These are phyloP conservation scores for Tremellales sp. DNA, from an alignment of 1,284 basidiomycete species.

Conservation along the genomic window DNA sequence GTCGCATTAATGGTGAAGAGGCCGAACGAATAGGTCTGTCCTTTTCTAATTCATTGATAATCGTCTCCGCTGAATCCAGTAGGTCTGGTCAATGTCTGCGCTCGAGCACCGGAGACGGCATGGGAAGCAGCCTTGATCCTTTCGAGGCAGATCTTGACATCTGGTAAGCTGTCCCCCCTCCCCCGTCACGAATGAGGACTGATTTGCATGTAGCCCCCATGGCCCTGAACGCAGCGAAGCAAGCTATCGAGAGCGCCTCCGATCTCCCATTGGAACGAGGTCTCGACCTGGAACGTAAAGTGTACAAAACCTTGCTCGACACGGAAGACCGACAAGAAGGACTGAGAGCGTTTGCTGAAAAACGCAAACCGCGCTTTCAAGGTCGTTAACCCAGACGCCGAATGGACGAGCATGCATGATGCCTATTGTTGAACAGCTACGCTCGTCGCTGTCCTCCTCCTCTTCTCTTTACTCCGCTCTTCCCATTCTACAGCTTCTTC, in stretches of 20 bases:
- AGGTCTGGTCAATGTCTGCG: conserved; percentile 54
- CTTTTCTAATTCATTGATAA: too few relatives aligned
- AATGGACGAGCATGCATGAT: too few relatives aligned
- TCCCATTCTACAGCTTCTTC: conserved; percentile 45
- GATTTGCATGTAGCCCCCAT: conserved; percentile 63
- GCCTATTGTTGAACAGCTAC: too few relatives aligned
- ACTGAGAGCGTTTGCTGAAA: conserved; percentile 82
- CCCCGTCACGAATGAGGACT: conserved; percentile 35
- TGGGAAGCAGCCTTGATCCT: conserved; percentile 29
- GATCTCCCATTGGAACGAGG: conserved; percentile 74
- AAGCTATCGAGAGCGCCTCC: conserved; percentile 74
- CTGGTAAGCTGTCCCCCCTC: conserved; percentile 11
- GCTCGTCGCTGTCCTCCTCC: too few relatives aligned
- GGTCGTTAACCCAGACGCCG: conserved; percentile 60
- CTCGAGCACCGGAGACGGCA: conserved; percentile 46
- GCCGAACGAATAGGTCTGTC: conserved; percentile 69
- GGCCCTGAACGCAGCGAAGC: conserved; percentile 82
- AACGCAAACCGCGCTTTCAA: conserved; percentile 73
- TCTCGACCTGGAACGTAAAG: conserved; percentile 79
- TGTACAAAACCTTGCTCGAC: conserved; percentile 77
- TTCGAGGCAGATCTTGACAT: conserved; percentile 35
- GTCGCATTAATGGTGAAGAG: conserved; percentile 61
- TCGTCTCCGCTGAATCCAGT: not conserved
- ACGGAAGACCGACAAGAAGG: conserved; percentile 80
- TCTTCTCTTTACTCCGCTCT: conserved; percentile 12